phyloP scores from a whole-genome alignment of 139 green algal genomes.

The Auxenochlorella pyrenoidosa region DNA sequence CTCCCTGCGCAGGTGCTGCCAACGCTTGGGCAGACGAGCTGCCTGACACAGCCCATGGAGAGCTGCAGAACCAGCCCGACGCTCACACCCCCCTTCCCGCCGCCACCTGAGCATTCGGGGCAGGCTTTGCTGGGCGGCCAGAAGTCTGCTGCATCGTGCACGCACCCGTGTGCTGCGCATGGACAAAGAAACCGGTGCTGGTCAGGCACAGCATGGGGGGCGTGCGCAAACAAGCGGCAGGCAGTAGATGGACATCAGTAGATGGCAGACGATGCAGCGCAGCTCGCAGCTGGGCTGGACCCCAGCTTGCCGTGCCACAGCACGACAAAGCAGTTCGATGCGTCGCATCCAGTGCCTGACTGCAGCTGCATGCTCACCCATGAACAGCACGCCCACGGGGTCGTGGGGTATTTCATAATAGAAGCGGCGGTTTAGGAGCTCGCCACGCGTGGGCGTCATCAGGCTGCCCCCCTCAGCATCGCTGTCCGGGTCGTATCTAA shows the following conservation, averaged over 20 bases:
- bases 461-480: background rate
- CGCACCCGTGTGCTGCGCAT: constrained; percentile 3
- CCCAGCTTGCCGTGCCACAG: too few relatives aligned
- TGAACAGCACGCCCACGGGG: background rate
- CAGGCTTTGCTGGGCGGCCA: constrained; percentile 11
- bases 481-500: background rate
- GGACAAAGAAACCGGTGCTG: too few relatives aligned
- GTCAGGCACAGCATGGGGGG: too few relatives aligned
- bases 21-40: too few relatives aligned
- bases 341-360: background rate
- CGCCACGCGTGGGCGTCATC: background rate
- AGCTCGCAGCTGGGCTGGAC: too few relatives aligned
- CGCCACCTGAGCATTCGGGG: constrained; percentile 21
- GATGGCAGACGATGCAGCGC: too few relatives aligned
- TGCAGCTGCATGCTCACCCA: background rate
- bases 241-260: too few relatives aligned
- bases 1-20: too few relatives aligned
- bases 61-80: too few relatives aligned
- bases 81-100: background rate
- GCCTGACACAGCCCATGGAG: too few relatives aligned
- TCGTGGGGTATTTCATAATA: constrained; percentile 17
- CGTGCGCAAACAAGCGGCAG: too few relatives aligned
- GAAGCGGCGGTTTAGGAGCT: background rate
- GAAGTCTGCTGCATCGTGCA: constrained; percentile 34
- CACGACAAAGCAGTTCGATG: too few relatives aligned